phyloP scores from a whole-genome alignment of 1,139 yeast species.

The Hemisphaericaspora subhashii region DNA sequence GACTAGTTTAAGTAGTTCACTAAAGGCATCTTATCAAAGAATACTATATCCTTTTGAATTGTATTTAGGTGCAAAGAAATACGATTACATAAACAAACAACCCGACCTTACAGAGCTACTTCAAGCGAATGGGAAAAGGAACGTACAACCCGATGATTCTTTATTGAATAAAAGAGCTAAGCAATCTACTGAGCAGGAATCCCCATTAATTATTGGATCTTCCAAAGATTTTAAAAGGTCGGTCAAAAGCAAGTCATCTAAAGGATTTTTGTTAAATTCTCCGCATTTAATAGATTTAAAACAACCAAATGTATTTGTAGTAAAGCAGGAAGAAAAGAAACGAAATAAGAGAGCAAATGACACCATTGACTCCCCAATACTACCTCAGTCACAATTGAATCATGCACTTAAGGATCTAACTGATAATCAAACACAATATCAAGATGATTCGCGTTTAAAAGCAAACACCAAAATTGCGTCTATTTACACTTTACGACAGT shows the following conservation, averaged over 20 bases:
- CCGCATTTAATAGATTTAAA: constrained; percentile 39
- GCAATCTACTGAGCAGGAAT: neutral
- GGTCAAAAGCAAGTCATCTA: constrained; percentile 41
- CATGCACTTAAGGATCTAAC: constrained; percentile 22
- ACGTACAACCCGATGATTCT: constrained; percentile 6
- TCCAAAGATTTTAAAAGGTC: constrained; percentile 45
- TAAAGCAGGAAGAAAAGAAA: constrained; percentile 18
- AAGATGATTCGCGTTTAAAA: constrained; percentile 29
- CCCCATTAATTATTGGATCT: constrained; percentile 46
- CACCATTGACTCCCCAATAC: constrained; percentile 21
- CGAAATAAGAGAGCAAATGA: constrained; percentile 20
- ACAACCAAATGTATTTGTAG: constrained; percentile 25
- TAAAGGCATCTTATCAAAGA: constrained; percentile 56
- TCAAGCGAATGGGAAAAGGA: constrained; percentile 12
- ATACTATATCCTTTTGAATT: constrained; percentile 36
- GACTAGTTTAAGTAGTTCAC: constrained; percentile 69
- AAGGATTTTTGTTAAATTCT: constrained; percentile 50
- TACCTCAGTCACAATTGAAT: constrained; percentile 30
- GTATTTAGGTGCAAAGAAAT: constrained; percentile 19
- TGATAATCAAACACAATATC: constrained; percentile 20
- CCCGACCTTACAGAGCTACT: constrained; percentile 1
- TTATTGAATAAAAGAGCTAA: constrained; percentile 7
- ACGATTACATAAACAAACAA: constrained; percentile 7
- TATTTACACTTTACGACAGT: constrained; percentile 49
- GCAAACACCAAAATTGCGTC: constrained; percentile 37